Conservation (phyloP, 2,329 filamentous ascomycete genomes). For the Apiospora aurea region DNA sequence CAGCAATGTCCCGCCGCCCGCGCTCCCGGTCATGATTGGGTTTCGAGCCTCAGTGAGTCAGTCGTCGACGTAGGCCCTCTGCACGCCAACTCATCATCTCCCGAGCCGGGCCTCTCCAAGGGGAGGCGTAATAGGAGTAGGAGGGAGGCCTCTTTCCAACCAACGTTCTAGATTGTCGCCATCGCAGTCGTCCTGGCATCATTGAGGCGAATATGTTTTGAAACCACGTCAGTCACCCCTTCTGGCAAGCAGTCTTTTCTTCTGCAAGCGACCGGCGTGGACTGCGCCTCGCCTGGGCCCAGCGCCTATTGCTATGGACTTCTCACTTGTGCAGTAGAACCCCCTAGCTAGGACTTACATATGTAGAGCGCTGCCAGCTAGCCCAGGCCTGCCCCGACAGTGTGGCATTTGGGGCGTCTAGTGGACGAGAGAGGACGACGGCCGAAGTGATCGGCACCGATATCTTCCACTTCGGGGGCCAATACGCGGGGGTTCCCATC, state of each 20-base stretch:
- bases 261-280: slow-evolving; percentile 1
- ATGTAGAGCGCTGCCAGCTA: not conserved
- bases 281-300: slow-evolving; percentile 9
- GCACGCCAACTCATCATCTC: not conserved
- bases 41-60: not conserved
- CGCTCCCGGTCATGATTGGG: slow-evolving; percentile 1
- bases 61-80: not conserved
- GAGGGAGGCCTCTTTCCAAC: not conserved
- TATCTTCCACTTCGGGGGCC: not conserved
- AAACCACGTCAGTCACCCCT: not conserved
- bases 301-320: not conserved
- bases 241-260: not conserved
- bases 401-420: not conserved
- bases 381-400: not conserved
- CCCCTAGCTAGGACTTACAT: not conserved
- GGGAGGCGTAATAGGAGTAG: not conserved
- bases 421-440: not conserved
- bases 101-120: not conserved
- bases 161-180: slow-evolving; percentile 1
- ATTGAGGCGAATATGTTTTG: not conserved
- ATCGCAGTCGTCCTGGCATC: not conserved
- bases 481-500: not conserved
- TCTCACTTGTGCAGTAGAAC: not conserved
- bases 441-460: slow-evolving; percentile 6
- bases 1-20: not conserved